Percentiles rank a stretch among this genome's conserved stretches.
Conservation (phyloP, 1,284 basidiomycete species). For the Sanghuangporus baumii region DNA sequence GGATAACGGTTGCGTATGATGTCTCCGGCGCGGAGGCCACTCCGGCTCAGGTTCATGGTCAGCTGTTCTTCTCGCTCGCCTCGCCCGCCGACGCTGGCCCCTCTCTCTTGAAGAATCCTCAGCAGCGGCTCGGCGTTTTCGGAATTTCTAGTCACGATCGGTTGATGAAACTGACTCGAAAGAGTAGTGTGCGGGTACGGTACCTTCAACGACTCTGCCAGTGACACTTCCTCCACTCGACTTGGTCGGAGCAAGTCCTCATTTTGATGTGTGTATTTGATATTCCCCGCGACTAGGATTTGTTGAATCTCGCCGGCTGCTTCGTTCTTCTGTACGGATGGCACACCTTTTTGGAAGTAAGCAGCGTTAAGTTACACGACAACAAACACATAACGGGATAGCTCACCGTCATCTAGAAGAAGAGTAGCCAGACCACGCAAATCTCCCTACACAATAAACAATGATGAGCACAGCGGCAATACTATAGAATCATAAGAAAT, state of each 20-base stretch:
- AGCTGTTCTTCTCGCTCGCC: constrained; percentile 17
- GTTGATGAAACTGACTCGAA: background rate
- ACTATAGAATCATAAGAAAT: background rate
- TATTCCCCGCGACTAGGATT: constrained; percentile 52
- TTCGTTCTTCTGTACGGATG: constrained; percentile 13
- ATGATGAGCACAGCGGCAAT: background rate
- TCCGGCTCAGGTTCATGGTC: constrained; percentile 28
- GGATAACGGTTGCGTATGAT: constrained; percentile 45
- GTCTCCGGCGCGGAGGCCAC: constrained; percentile 62
- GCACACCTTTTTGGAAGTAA: constrained; percentile 13
- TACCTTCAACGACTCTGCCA: constrained; percentile 50
- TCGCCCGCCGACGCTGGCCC: constrained; percentile 24
- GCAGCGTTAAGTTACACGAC: background rate
- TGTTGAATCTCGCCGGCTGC: constrained; percentile 45
- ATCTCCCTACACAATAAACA: constrained; percentile 35
- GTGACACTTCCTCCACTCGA: constrained; percentile 58
- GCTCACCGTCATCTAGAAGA: constrained; percentile 62
- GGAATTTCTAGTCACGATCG: background rate
- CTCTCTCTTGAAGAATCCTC: constrained; percentile 25
- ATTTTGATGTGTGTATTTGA: constrained; percentile 67
- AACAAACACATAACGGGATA: background rate
- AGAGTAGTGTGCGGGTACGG: background rate
- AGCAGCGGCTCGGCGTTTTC: constrained; percentile 18
- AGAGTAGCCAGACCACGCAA: constrained; percentile 59
- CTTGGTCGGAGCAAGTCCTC: constrained; percentile 65